phyloP scores from a whole-genome alignment of 139 green algal species.

The Yamagishiella unicocca region DNA sequence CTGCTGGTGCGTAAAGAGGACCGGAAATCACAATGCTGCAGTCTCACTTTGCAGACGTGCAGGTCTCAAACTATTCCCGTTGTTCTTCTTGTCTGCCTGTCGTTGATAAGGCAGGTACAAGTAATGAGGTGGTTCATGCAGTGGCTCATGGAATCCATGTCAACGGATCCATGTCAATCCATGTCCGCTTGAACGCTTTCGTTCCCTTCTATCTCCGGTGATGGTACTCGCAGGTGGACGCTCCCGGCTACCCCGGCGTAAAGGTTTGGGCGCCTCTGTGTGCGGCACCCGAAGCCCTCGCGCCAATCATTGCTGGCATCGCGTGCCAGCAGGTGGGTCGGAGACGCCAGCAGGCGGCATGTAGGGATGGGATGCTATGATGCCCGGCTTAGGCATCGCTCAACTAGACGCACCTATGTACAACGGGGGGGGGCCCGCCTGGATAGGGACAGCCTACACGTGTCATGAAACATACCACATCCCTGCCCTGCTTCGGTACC shows the following conservation, averaged over 20 bases:
- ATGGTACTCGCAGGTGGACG: background rate
- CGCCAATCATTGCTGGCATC: background rate
- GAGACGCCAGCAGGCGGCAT: background rate
- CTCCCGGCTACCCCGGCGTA: background rate
- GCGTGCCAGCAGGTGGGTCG: slow-evolving; percentile 4
- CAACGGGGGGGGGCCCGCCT: background rate
- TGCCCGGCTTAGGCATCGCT: background rate
- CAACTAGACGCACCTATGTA: background rate
- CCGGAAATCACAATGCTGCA: background rate
- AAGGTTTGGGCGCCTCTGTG: background rate
- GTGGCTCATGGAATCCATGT: background rate
- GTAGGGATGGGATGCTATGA: background rate
- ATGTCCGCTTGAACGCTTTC: background rate
- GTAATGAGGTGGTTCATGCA: too few relatives aligned
- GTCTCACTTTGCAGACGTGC: background rate
- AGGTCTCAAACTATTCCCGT: background rate
- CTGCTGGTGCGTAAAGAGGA: background rate
- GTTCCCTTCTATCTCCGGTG: background rate
- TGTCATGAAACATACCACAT: too few relatives aligned
- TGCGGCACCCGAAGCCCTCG: background rate
- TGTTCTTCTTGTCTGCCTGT: background rate
- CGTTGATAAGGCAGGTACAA: background rate
- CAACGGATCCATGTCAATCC: background rate
- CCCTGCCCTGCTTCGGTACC: too few relatives aligned
- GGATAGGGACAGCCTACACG: background rate